Evolutionary conservation across 2,329 filamentous ascomycete species (phyloP), one percentile per base, ranked within the genome.

Genomic region (Emericellopsis atlantica): DNA sequence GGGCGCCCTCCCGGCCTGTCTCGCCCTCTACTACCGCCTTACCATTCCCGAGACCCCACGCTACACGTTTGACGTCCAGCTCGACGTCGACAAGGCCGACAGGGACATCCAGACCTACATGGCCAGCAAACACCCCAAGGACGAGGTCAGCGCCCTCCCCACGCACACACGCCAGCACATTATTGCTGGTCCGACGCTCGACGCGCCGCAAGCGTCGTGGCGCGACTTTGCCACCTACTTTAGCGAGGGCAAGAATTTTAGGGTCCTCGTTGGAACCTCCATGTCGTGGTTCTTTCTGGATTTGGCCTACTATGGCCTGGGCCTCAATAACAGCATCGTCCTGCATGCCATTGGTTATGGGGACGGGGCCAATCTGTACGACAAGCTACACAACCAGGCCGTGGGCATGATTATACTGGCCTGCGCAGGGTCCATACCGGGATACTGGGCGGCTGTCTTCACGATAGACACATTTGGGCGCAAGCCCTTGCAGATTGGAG

Each of bases 21-120:
- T 88, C 43, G 85, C 84, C 11, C 68, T 92, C n/a, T 90, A 89
- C 61, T 92, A 85, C 62, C 81, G 85, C 46, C 73, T 92, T 40
- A 90, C 84, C 18, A 89, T 92, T 44, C 85, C 85, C 8, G 86
- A 92, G 62, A 89, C 85, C 4, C 84, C 84, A 32, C 76, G 84
- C 32, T 90, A 89, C 58, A 89, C 84, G 1, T 87, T 89, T 49
- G 85, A 92, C 56, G 76, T 92, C 2, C 72, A 77, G 23, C 79
- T 78, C 44, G 84, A 92, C 52, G 69, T 85, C 24, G 74, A 84
- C 57, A 84, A 86, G 61, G 85, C 76, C 24, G 78, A 81, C 43
- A 78, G 76, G 10, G 85, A 90, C 49, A 77, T 84, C 49, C 76
- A 77, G 49, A 71, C 72, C 7, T 76, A 75, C 41, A 62, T 75